Percentiles rank a stretch among this genome's conserved stretches.
Conservation (phyloP, 257 asterid species). For the Fraxinus excelsior region DNA sequence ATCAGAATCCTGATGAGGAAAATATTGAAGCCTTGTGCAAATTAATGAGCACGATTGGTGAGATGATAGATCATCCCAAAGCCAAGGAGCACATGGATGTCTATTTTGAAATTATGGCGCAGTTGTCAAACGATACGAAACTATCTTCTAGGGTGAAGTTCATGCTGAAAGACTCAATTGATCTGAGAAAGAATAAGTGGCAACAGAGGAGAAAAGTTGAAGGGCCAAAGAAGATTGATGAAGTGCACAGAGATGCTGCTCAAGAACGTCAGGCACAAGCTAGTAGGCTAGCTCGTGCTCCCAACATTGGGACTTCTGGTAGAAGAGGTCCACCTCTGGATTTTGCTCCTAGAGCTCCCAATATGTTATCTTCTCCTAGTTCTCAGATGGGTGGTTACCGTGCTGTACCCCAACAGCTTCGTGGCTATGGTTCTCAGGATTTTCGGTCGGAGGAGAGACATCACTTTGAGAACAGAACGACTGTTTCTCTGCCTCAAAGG, state of each 20-base stretch:
- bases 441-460: slow-evolving; percentile 62
- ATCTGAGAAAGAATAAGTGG: slow-evolving; percentile 94
- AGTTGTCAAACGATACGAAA: slow-evolving; percentile 71
- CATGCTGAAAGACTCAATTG: slow-evolving; percentile 89
- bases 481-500: slow-evolving; percentile 44
- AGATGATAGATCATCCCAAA: slow-evolving; percentile 78
- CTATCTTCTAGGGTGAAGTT: slow-evolving; percentile 90
- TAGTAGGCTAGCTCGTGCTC: slow-evolving; percentile 62
- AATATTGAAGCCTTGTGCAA: slow-evolving; percentile 90
- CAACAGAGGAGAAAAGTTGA: slow-evolving; percentile 97
- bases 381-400: slow-evolving; percentile 54
- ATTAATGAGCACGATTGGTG: slow-evolving; percentile 98
- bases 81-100: slow-evolving; percentile 80
- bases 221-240: slow-evolving; percentile 96
- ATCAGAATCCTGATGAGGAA: slow-evolving; percentile 83
- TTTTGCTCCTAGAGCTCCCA: slow-evolving; percentile 64
- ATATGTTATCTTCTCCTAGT: slow-evolving; percentile 65
- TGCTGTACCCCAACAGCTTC: slow-evolving; percentile 52
- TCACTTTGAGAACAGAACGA: slow-evolving; percentile 54
- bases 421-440: slow-evolving; percentile 76
- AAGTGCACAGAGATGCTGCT: slow-evolving; percentile 93
- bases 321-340: slow-evolving; percentile 80
- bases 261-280: slow-evolving; percentile 91
- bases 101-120: slow-evolving; percentile 62
- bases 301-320: slow-evolving; percentile 57